Conservation (phyloP, 495 filamentous ascomycete genomes). For the Annulohypoxylon nitens region DNA sequence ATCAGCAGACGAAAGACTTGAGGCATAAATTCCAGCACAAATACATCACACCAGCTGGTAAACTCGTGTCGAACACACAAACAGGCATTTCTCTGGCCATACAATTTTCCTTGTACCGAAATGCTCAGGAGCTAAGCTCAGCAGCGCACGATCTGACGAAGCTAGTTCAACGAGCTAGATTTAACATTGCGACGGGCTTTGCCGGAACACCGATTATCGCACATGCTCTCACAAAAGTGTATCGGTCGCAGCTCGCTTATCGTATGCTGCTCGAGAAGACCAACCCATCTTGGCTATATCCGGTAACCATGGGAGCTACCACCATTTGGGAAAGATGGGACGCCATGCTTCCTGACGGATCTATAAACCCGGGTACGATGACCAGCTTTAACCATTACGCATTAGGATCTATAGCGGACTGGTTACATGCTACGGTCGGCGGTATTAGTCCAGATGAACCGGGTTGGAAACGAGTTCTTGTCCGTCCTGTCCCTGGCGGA, state of each 20-base stretch:
- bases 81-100: neutral
- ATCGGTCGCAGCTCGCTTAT: neutral
- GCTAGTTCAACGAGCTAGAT: neutral
- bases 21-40: neutral
- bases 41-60: neutral
- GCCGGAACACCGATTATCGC: conserved; percentile 2
- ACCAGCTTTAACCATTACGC: conserved; percentile 68
- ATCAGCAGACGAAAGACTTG: neutral
- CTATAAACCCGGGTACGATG: conserved; percentile 51
- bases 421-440: conserved; percentile 42
- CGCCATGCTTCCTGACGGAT: neutral
- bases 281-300: neutral
- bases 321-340: neutral
- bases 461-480: conserved; percentile 44
- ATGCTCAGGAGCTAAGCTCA: neutral
- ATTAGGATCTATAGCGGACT: conserved; percentile 56
- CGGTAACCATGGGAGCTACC: neutral
- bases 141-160: conserved; percentile 1
- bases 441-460: conserved; percentile 26
- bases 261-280: conserved; percentile 6
- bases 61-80: neutral
- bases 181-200: neutral
- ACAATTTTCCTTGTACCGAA: neutral
- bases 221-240: conserved; percentile 3
- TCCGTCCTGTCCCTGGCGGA: conserved; percentile 43